Percentiles rank a stretch among this genome's conserved stretches.
Conservation (phyloP, 192 early-diverging fungal genomes). For the Entophlyctis luteolus region DNA sequence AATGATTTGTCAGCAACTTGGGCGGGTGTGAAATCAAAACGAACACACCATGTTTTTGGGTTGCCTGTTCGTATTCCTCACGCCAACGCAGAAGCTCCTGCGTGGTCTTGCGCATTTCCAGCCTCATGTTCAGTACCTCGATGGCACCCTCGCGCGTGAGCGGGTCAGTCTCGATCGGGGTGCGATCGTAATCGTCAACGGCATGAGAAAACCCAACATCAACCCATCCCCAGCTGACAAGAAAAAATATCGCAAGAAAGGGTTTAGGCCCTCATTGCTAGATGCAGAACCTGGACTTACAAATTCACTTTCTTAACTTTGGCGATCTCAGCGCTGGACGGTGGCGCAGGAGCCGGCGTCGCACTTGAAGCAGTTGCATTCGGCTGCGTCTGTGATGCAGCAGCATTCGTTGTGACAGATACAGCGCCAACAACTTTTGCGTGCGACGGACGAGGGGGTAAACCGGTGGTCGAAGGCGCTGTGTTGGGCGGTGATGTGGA, state of each 20-base stretch:
- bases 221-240: conserved; percentile 23
- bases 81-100: conserved; percentile 13
- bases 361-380: too few relatives aligned
- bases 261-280: background rate
- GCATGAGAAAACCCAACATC: conserved; percentile 26
- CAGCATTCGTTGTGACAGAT: too few relatives aligned
- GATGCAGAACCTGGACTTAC: background rate
- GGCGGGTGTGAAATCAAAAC: background rate
- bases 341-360: too few relatives aligned
- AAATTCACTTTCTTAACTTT: conserved; percentile 23
- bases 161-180: conserved; percentile 22
- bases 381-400: too few relatives aligned
- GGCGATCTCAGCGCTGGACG: too few relatives aligned
- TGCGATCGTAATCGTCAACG: conserved; percentile 25
- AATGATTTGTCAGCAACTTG: background rate
- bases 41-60: background rate
- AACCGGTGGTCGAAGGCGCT: too few relatives aligned
- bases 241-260: background rate
- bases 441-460: too few relatives aligned
- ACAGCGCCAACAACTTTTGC: too few relatives aligned
- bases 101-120: conserved; percentile 23
- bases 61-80: conserved; percentile 22
- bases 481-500: too few relatives aligned
- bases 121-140: conserved; percentile 21
- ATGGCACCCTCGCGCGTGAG: conserved; percentile 22